Evolutionary conservation across 768 basidiomycete species (phyloP), one percentile per base, ranked within the genome.

Genomic region (Boletus insuetus): DNA sequence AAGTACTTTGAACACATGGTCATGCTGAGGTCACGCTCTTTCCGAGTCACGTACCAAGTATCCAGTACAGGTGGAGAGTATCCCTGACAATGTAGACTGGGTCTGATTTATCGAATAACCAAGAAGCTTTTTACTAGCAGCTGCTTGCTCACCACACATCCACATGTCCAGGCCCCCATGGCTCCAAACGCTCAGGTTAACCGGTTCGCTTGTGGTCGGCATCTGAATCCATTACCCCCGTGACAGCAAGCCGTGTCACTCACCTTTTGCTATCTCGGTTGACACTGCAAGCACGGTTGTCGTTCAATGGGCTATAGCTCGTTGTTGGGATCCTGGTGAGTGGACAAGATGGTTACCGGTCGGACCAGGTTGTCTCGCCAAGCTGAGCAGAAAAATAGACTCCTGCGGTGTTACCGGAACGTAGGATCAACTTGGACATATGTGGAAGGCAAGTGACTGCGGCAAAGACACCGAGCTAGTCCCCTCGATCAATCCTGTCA

Each of bases 401-500:
- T 73, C 59, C 31, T 41, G 55, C 9, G 47, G 29, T 54, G 44
- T 56, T 79, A 79, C 81, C 82, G 53, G 37, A 62, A 14, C 2
- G 24, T 57, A 58, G 80, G 81, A 58, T 62, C 75, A 47, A 37
- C 59, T 49, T 74, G 34, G 53, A 74, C 75, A 73, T 69, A 75
- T 75, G 26, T 39, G 72, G 75, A 62, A 67, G 40, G 44, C 46
- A 47, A 17, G 29, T 43, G 53, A 60, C 50, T 14, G 51, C 53
- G 59, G 55, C 62, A 64, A 63, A 67, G 66, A 54, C 45, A 56
- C 60, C 60, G 59, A 61, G 54, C 60, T 58, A 60, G 59, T 60
- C 70, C 50, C 61, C 66, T 72, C 76, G 79, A 80, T 79, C 77
- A 76, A 49, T 61, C 44, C 62, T 65, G 65, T 56, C 60, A 49